Conservation (phyloP, 192 early-diverging fungal genomes). For the Bifiguratus adelaidae region DNA sequence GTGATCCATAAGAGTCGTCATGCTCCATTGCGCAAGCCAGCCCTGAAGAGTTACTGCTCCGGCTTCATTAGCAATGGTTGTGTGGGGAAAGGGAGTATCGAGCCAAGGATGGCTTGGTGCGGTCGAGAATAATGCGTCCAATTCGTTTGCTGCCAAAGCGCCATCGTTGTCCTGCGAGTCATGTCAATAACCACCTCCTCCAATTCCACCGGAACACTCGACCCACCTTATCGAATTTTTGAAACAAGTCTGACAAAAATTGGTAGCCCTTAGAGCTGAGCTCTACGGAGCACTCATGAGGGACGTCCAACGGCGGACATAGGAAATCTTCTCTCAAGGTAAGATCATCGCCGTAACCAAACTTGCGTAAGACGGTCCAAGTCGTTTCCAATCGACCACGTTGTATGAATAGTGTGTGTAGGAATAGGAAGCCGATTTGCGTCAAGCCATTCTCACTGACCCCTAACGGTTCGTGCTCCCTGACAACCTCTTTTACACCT, state of each 20-base stretch:
- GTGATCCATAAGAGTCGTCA: slow-evolving; percentile 92
- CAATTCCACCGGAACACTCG: background rate
- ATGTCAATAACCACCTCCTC: background rate
- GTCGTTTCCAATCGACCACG: slow-evolving; percentile 95
- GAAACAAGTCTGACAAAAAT: slow-evolving; percentile 92
- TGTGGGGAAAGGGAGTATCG: slow-evolving; percentile 74
- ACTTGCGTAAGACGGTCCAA: slow-evolving; percentile 92
- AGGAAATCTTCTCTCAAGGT: slow-evolving; percentile 87
- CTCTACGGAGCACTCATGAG: slow-evolving; percentile 85
- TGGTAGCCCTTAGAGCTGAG: slow-evolving; percentile 88
- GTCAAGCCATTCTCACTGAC: slow-evolving; percentile 81
- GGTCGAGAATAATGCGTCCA: slow-evolving; percentile 79
- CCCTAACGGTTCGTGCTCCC: slow-evolving; percentile 78
- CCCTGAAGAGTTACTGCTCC: slow-evolving; percentile 91
- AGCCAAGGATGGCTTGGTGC: slow-evolving; percentile 94
- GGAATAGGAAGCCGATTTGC: slow-evolving; percentile 85
- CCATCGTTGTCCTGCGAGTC: slow-evolving; percentile 81
- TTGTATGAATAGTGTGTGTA: slow-evolving; percentile 96
- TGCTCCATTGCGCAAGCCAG: slow-evolving; percentile 99
- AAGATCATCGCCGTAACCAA: slow-evolving; percentile 96
- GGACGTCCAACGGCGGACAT: slow-evolving; percentile 81
- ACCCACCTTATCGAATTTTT: slow-evolving; percentile 77
- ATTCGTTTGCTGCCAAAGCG: slow-evolving; percentile 76
- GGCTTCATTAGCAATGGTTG: slow-evolving; percentile 81
- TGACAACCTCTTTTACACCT: slow-evolving; percentile 91